Evolutionary conservation across 1,284 basidiomycete genomes (phyloP).

Genomic region (Tausonia pullulans): DNA sequence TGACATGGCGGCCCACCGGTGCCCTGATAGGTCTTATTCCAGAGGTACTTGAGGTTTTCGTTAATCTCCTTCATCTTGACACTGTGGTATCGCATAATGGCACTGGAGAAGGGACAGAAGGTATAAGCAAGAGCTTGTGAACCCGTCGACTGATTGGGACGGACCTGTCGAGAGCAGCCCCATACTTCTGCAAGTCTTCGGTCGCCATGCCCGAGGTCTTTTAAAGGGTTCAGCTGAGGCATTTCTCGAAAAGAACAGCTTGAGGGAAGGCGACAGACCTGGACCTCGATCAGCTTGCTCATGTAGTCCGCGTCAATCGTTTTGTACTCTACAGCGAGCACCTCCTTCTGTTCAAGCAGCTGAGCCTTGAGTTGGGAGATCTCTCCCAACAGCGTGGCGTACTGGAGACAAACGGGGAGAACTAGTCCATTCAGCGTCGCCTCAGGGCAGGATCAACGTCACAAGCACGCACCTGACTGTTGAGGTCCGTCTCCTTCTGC

Average conservation of each 20-base stretch:
- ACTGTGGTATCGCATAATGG: conserved; percentile 97
- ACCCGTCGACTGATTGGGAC: conserved; percentile 23
- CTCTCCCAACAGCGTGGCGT: conserved; percentile 68
- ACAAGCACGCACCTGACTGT: conserved; percentile 48
- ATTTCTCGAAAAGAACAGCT: not conserved
- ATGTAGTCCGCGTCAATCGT: conserved; percentile 75
- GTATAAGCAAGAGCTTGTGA: not conserved
- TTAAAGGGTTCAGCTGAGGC: conserved; percentile 9
- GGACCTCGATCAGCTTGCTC: conserved; percentile 85
- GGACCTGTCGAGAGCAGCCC: conserved; percentile 86
- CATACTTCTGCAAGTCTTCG: conserved; percentile 91
- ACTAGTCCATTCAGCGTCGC: conserved; percentile 1
- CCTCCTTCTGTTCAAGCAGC: conserved; percentile 53
- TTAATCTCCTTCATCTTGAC: conserved; percentile 99
- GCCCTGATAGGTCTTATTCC: conserved; percentile 99
- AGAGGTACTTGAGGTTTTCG: conserved; percentile 86
- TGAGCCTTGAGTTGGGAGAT: conserved; percentile 63
- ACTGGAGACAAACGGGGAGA: conserved; percentile 40
- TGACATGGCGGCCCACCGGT: conserved; percentile 50
- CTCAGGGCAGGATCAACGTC: no score
- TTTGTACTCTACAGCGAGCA: conserved; percentile 71
- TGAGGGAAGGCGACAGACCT: conserved; percentile 42
- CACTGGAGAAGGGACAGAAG: conserved; percentile 42
- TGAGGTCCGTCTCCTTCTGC: conserved; percentile 56
- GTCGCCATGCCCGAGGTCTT: conserved; percentile 92